These are phyloP conservation scores for Neurospora sp. DNA, from an alignment of 495 filamentous ascomycete species.

Conservation along the genomic window DNA sequence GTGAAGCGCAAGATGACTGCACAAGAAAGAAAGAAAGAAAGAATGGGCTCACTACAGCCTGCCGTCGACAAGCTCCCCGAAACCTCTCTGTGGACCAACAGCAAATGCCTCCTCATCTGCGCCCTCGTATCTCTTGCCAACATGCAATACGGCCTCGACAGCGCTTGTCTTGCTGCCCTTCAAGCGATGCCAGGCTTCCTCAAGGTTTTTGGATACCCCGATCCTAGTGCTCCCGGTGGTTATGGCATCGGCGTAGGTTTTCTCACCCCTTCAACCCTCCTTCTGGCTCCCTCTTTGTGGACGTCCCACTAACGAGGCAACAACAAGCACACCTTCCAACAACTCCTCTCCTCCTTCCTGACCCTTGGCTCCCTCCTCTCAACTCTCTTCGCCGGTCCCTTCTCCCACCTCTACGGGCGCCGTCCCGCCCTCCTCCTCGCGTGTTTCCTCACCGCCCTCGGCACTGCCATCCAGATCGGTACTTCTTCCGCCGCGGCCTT, in stretches of 20 bases:
- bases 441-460: conserved; percentile 31
- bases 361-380: conserved; percentile 47
- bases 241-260: conserved; percentile 11
- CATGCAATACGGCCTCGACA: conserved; percentile 51
- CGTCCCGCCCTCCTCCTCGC: conserved; percentile 39
- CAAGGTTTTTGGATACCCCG: conserved; percentile 24
- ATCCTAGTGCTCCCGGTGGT: conserved; percentile 6
- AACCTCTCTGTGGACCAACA: conserved; percentile 29
- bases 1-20: not conserved
- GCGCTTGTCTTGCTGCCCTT: conserved; percentile 45
- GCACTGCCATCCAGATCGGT: conserved; percentile 38
- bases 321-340: conserved; percentile 35
- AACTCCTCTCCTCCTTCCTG: conserved; percentile 45
- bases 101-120: conserved; percentile 31
- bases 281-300: conserved; percentile 1
- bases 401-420: conserved; percentile 42
- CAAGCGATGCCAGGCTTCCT: conserved; percentile 53
- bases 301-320: not conserved
- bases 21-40: not conserved
- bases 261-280: conserved; percentile 2
- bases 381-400: conserved; percentile 41
- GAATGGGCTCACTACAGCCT: not conserved
- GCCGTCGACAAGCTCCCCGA: conserved; percentile 15
- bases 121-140: conserved; percentile 29
- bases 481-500: conserved; percentile 32